Evolutionary conservation across 2,329 filamentous ascomycete genomes (phyloP).

Genomic region (Trichoderma pleuroti): DNA sequence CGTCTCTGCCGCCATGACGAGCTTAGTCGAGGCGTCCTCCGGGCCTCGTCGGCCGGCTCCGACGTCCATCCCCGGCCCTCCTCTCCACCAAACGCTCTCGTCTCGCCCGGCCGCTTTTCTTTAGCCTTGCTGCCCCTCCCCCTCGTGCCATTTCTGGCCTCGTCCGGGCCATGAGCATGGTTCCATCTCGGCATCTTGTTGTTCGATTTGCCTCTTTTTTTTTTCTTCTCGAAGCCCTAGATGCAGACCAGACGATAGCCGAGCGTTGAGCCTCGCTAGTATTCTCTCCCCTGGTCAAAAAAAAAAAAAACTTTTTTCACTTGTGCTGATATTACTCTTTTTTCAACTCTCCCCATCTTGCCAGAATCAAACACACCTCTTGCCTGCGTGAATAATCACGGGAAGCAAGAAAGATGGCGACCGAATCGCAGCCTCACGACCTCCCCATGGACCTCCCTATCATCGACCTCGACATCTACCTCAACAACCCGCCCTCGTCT

Average conservation of each 20-base stretch:
- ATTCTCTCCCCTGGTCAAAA: background rate
- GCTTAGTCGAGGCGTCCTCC: conserved; percentile 8
- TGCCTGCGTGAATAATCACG: background rate
- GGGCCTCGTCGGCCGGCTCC: conserved; percentile 15
- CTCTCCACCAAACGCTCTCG: background rate
- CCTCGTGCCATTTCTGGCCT: conserved; percentile 6
- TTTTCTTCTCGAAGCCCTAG: background rate
- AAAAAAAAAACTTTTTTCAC: too few relatives aligned
- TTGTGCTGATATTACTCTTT: too few relatives aligned
- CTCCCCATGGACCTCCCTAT: conserved; percentile 55
- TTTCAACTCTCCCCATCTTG: background rate
- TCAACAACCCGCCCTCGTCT: conserved; percentile 41
- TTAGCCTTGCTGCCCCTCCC: conserved; percentile 1
- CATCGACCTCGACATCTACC: conserved; percentile 57
- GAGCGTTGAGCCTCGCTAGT: conserved; percentile 2
- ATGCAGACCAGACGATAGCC: background rate
- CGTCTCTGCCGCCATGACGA: background rate
- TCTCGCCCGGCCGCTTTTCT: background rate
- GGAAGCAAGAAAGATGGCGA: background rate
- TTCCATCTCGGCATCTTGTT: background rate
- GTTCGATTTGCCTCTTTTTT: background rate
- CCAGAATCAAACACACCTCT: background rate
- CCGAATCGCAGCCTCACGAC: background rate
- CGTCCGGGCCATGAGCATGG: background rate
- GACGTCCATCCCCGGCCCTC: background rate